A percentile compares a stretch with the other conserved stretches of the same genome.
Evolutionary conservation across 2,329 filamentous ascomycete genomes (phyloP).

Genomic region (Chaetomium sp.): DNA sequence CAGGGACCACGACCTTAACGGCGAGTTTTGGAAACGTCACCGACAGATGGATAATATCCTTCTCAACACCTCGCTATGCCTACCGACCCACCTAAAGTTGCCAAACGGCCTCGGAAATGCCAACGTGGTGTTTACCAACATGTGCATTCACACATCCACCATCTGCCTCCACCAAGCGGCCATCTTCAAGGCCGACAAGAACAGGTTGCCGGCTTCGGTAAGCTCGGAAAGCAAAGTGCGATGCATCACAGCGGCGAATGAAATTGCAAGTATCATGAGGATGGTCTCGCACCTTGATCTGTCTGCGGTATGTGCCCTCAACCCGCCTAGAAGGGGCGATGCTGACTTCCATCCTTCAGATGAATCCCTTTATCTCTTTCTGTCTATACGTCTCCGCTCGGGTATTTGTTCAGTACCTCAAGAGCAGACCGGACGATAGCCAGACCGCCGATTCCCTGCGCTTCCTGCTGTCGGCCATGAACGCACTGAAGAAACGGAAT

Average conservation of each 20-base stretch:
- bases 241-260: conserved; percentile 89
- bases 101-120: conserved; percentile 74
- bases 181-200: conserved; percentile 95
- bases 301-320: conserved; percentile 62
- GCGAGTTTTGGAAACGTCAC: conserved; percentile 94
- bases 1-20: conserved; percentile 83
- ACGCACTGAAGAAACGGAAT: conserved; percentile 82
- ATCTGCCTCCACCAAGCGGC: conserved; percentile 98
- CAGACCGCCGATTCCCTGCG: conserved; percentile 79
- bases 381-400: conserved; percentile 94
- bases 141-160: conserved; percentile 94
- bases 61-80: conserved; percentile 78
- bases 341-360: conserved; percentile 53
- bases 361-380: conserved; percentile 95
- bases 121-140: conserved; percentile 91
- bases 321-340: neutral
- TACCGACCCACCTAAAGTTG: conserved; percentile 80
- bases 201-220: conserved; percentile 74
- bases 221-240: conserved; percentile 88
- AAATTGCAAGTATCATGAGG: conserved; percentile 93
- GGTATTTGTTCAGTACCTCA: conserved; percentile 96
- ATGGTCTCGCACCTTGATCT: conserved; percentile 91
- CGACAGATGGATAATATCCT: conserved; percentile 86
- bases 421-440: conserved; percentile 83
- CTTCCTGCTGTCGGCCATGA: conserved; percentile 88